Evolutionary conservation across 805 yeast genomes (phyloP).

Genomic region (Wickerhamomyces canadensis): DNA sequence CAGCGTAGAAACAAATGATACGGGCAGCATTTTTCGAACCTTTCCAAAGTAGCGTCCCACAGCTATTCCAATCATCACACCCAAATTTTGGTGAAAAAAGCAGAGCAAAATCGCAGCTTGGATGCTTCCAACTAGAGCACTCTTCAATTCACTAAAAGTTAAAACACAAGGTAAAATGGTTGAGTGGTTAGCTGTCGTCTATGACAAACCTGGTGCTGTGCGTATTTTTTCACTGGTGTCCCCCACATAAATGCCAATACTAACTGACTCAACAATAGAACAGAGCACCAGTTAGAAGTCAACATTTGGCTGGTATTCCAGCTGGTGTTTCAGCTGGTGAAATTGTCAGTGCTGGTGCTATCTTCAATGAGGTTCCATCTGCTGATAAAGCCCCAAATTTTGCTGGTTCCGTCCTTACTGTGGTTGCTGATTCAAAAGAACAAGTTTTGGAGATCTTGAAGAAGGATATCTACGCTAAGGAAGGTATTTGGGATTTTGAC

Average conservation of each 20-base stretch:
- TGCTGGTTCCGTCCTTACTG: constrained; percentile 63
- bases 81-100: no score
- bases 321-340: constrained; percentile 35
- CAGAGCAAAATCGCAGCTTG: no score
- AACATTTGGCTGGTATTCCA: constrained; percentile 47
- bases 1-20: neutral
- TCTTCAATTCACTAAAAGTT: constrained; percentile 4
- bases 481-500: constrained; percentile 74
- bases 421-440: constrained; percentile 59
- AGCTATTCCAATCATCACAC: neutral
- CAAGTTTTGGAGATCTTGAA: constrained; percentile 61
- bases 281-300: constrained; percentile 45
- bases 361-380: constrained; percentile 38
- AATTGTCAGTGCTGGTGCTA: constrained; percentile 47
- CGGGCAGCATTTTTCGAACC: no score
- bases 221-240: neutral
- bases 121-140: constrained; percentile 11
- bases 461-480: constrained; percentile 53
- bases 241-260: neutral
- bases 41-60: neutral
- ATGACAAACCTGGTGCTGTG: constrained; percentile 55
- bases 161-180: constrained; percentile 27
- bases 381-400: constrained; percentile 41
- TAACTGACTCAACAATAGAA: constrained; percentile 23
- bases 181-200: constrained; percentile 67